These are phyloP conservation scores for Colletotrichum noveboracense DNA, from an alignment of 2,329 filamentous ascomycete species.

Conservation along the genomic window DNA sequence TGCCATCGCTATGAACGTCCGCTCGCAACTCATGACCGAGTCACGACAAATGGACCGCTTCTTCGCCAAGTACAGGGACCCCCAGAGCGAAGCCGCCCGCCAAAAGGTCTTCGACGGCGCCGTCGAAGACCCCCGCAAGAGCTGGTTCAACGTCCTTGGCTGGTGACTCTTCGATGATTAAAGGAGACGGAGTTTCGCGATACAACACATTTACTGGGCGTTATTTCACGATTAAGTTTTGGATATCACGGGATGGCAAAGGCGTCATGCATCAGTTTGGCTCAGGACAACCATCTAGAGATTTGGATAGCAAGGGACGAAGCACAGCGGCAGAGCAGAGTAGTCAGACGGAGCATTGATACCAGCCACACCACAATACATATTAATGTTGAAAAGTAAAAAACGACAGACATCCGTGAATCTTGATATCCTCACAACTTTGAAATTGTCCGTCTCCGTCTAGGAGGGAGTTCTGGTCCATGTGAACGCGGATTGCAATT, in stretches of 20 bases:
- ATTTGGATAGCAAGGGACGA: background rate
- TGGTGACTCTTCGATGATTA: slow-evolving; percentile 26
- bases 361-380: background rate
- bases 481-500: background rate
- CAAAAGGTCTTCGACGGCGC: slow-evolving; percentile 36
- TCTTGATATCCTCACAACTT: background rate
- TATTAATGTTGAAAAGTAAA: background rate
- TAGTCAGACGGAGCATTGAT: background rate
- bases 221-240: background rate
- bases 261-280: background rate
- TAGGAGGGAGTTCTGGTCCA: fast-evolving
- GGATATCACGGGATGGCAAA: background rate
- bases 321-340: background rate
- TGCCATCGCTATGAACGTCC: slow-evolving; percentile 36
- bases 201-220: background rate
- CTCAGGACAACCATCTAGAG: background rate
- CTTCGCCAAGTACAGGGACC: slow-evolving; percentile 42
- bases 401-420: fast-evolving
- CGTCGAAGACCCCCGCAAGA: slow-evolving; percentile 36
- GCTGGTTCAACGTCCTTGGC: slow-evolving; percentile 38
- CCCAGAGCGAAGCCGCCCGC: slow-evolving; percentile 39
- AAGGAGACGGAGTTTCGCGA: background rate
- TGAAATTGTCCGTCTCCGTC: fast-evolving
- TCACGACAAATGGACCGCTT: slow-evolving; percentile 41
- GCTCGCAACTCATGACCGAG: slow-evolving; percentile 34